Conservation (phyloP, 306 rosid genomes). For the Hylodesmum podocarpum region DNA sequence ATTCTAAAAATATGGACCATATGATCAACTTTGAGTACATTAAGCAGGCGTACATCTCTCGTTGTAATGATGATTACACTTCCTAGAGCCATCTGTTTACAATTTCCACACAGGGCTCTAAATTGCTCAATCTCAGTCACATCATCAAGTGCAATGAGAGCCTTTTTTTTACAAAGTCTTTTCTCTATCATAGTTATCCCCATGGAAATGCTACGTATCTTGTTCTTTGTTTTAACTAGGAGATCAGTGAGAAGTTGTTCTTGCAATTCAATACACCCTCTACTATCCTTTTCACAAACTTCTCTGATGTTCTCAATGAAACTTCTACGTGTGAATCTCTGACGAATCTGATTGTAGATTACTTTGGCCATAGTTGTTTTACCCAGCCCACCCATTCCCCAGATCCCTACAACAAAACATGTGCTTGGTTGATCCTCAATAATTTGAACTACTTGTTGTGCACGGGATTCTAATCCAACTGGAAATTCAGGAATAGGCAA, state of each 20-base stretch:
- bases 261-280: constrained; percentile 10
- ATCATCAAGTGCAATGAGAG: constrained; percentile 27
- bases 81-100: constrained; percentile 7
- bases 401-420: not conserved
- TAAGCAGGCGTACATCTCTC: constrained; percentile 4
- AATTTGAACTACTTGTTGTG: not conserved
- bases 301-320: constrained; percentile 27
- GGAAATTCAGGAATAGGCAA: constrained; percentile 19
- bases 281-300: not conserved
- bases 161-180: not conserved
- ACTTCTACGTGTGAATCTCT: not conserved
- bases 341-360: constrained; percentile 10
- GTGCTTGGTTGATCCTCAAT: not conserved
- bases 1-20: not conserved
- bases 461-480: constrained; percentile 25
- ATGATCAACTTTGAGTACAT: not conserved
- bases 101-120: not conserved
- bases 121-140: not conserved
- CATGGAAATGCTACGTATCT: not conserved
- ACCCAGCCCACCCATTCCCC: constrained; percentile 26
- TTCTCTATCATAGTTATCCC: constrained; percentile 4
- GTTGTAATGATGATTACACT: constrained; percentile 35
- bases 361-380: constrained; percentile 22
- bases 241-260: constrained; percentile 9
- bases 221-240: not conserved